Evolutionary conservation across 2,329 filamentous ascomycete genomes (phyloP).

Genomic region (Alternaria angustiovoidea): DNA sequence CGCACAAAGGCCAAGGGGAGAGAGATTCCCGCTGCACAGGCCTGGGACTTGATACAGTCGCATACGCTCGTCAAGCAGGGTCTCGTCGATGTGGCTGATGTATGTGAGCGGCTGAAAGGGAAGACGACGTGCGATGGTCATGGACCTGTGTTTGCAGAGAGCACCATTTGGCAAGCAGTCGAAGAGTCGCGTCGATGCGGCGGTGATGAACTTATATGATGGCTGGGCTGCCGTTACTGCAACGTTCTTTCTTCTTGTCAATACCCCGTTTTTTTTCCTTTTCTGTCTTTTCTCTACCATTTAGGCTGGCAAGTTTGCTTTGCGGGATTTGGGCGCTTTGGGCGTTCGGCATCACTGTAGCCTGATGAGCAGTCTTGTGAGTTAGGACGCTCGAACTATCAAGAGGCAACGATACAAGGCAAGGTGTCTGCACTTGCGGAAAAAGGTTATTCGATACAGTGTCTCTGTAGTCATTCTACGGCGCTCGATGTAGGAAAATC

Average conservation of each 20-base stretch:
- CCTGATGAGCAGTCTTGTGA: conserved; percentile 2
- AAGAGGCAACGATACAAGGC: neutral
- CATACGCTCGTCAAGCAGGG: conserved; percentile 81
- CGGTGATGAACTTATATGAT: conserved; percentile 76
- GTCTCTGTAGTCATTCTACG: neutral
- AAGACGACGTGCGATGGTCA: conserved; percentile 84
- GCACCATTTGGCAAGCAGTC: conserved; percentile 75
- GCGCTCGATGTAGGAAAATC: neutral
- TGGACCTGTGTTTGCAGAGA: conserved; percentile 84
- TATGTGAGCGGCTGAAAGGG: conserved; percentile 79
- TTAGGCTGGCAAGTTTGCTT: neutral
- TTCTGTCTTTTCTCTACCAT: neutral
- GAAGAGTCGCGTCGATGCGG: conserved; percentile 78
- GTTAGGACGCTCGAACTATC: conserved; percentile 2
- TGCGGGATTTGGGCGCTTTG: neutral
- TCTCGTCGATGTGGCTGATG: conserved; percentile 79
- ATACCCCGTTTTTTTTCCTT: conserved; percentile 10
- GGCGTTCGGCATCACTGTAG: conserved; percentile 7
- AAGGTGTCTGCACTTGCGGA: neutral
- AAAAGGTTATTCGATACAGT: neutral
- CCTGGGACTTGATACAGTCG: conserved; percentile 88
- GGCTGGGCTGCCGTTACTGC: neutral
- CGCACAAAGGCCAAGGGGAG: conserved; percentile 30
- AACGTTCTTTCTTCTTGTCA: conserved; percentile 2
- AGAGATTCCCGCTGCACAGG: conserved; percentile 56